Evolutionary conservation across 2,329 filamentous ascomycete genomes (phyloP).

Genomic region (Alternaria sp.): DNA sequence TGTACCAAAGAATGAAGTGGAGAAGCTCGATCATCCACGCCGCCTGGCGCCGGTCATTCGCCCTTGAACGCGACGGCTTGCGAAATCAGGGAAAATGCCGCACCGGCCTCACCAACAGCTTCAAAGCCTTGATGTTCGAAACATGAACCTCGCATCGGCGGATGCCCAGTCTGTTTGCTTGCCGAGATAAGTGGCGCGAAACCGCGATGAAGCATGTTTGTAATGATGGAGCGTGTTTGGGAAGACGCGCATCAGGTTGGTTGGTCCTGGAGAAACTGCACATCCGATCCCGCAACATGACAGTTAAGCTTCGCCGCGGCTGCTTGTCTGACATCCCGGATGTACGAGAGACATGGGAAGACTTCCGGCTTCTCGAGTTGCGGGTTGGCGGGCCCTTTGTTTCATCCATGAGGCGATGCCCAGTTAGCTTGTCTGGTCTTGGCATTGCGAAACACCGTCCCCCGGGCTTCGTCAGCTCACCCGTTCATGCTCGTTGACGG

Average conservation of each 20-base stretch:
- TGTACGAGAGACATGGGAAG: constrained; percentile 9
- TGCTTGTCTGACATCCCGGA: constrained; percentile 34
- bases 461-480: constrained; percentile 26
- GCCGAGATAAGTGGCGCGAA: constrained; percentile 6
- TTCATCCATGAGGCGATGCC: constrained; percentile 24
- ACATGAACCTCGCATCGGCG: constrained; percentile 5
- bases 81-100: background rate
- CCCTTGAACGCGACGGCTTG: background rate
- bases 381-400: constrained; percentile 16
- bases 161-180: constrained; percentile 11
- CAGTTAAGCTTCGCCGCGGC: constrained; percentile 34
- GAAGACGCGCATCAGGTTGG: constrained; percentile 5
- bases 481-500: constrained; percentile 18
- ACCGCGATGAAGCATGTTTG: constrained; percentile 8
- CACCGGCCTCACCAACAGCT: background rate
- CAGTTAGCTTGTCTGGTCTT: constrained; percentile 28
- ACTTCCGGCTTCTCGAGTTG: constrained; percentile 10
- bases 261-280: constrained; percentile 4
- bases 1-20: background rate
- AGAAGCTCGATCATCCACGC: background rate
- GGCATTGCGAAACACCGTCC: constrained; percentile 33
- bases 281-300: constrained; percentile 6
- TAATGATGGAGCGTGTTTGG: constrained; percentile 10
- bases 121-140: constrained; percentile 6
- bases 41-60: background rate